Percentiles rank a stretch among this genome's conserved stretches.
phyloP scores from a whole-genome alignment of 2,329 filamentous ascomycete species.

The Paecilomyces sp. region DNA sequence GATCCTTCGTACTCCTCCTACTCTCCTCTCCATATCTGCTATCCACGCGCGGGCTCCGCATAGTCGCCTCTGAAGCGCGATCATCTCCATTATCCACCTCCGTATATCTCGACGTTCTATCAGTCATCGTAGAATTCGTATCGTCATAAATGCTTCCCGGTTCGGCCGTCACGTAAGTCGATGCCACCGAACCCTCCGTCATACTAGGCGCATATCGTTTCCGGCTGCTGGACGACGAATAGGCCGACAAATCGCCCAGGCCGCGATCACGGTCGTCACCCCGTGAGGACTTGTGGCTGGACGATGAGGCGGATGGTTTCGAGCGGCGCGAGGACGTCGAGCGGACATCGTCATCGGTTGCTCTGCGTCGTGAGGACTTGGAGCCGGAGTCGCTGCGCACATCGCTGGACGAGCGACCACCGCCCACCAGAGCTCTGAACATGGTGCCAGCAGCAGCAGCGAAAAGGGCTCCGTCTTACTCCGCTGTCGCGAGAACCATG shows the following conservation, averaged over 20 bases:
- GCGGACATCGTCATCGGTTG: slow-evolving; percentile 8
- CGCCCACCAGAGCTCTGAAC: slow-evolving; percentile 33
- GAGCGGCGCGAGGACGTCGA: slow-evolving; percentile 11
- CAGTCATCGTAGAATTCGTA: slow-evolving; percentile 20
- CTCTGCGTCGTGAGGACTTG: slow-evolving; percentile 25
- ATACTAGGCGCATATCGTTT: slow-evolving; percentile 20
- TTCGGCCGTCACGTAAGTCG: slow-evolving; percentile 34
- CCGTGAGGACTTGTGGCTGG: slow-evolving; percentile 34
- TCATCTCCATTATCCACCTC: slow-evolving; percentile 6
- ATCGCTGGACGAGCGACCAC: slow-evolving; percentile 10
- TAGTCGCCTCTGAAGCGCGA: neutral
- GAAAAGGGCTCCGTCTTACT: neutral
- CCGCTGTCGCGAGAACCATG: neutral
- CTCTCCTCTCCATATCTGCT: slow-evolving; percentile 16
- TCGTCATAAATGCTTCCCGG: slow-evolving; percentile 18
- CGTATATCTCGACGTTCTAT: slow-evolving; percentile 19
- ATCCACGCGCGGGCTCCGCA: slow-evolving; percentile 1
- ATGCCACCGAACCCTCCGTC: slow-evolving; percentile 18
- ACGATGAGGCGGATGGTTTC: slow-evolving; percentile 20
- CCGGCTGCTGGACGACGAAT: slow-evolving; percentile 16
- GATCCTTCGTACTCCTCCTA: slow-evolving; percentile 17
- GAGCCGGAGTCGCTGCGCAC: slow-evolving; percentile 25
- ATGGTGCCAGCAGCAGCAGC: slow-evolving; percentile 19
- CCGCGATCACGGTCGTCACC: slow-evolving; percentile 41
- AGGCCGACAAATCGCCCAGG: slow-evolving; percentile 25